Conservation (phyloP, 1,284 basidiomycete genomes). For the Xanthoconium separans region DNA sequence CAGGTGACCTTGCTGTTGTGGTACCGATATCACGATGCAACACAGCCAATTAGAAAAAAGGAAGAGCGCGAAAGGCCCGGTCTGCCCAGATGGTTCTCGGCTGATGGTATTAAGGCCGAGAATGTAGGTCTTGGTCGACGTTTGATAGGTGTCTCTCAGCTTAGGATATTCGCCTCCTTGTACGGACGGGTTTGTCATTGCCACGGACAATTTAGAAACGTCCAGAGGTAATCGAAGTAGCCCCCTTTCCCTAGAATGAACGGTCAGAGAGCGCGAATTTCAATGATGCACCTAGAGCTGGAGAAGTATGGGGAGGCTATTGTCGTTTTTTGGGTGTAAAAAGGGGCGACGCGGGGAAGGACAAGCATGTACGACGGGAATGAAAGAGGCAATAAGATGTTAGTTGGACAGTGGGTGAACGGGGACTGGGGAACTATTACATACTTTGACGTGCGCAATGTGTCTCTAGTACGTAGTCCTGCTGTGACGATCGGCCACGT, state of each 20-base stretch:
- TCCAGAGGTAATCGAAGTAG: slow-evolving; percentile 8
- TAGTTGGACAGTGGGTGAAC: too few species aligned
- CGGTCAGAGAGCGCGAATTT: slow-evolving; percentile 2
- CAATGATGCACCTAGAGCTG: not conserved
- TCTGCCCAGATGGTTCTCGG: slow-evolving; percentile 9
- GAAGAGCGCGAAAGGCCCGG: slow-evolving; percentile 2
- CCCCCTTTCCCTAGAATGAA: slow-evolving; percentile 2
- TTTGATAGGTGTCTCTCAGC: slow-evolving; percentile 4
- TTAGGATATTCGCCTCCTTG: slow-evolving; percentile 5
- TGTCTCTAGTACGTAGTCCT: slow-evolving; percentile 28
- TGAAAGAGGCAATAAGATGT: too few species aligned
- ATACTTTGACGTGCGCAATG: slow-evolving; percentile 17
- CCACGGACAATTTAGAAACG: slow-evolving; percentile 7
- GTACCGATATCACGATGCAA: slow-evolving; percentile 7
- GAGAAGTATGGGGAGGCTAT: slow-evolving; percentile 1
- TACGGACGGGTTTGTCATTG: slow-evolving; percentile 12
- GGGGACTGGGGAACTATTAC: slow-evolving; percentile 14
- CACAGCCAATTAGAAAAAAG: not conserved
- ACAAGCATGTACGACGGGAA: too few species aligned
- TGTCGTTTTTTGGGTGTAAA: slow-evolving; percentile 8
- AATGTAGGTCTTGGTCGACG: slow-evolving; percentile 1
- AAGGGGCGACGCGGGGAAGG: slow-evolving; percentile 8
- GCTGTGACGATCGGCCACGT: slow-evolving; percentile 28
- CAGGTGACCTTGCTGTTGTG: slow-evolving; percentile 1
- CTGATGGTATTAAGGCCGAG: slow-evolving; percentile 10